These are phyloP conservation scores for Ramaria sp. DNA, from an alignment of 768 basidiomycete genomes.

Conservation along the genomic window DNA sequence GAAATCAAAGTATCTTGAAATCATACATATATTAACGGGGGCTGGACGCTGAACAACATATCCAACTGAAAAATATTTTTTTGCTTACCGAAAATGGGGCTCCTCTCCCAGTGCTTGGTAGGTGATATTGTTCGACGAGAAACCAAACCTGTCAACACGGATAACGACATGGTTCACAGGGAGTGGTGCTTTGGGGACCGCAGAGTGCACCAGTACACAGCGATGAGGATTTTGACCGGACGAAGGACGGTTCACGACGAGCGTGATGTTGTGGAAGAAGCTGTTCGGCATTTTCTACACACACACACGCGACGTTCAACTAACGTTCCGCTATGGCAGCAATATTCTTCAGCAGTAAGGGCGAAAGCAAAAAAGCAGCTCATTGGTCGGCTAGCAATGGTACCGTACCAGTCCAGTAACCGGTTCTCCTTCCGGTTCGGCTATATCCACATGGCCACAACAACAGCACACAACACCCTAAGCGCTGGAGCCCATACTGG, in stretches of 20 bases:
- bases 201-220: slow-evolving; percentile 19
- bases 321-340: too few relatives aligned
- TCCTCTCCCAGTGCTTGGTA: slow-evolving; percentile 46
- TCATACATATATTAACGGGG: not conserved
- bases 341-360: too few relatives aligned
- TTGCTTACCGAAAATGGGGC: slow-evolving; percentile 27
- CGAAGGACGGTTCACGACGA: slow-evolving; percentile 30
- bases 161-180: slow-evolving; percentile 41
- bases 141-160: slow-evolving; percentile 56
- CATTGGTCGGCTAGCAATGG: too few relatives aligned
- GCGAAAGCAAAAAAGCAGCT: too few relatives aligned
- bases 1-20: slow-evolving; percentile 60
- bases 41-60: not conserved
- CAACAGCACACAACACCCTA: too few relatives aligned
- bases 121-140: slow-evolving; percentile 61
- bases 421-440: too few relatives aligned
- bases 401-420: too few relatives aligned
- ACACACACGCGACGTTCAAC: too few relatives aligned
- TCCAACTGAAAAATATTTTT: too few relatives aligned
- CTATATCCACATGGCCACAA: too few relatives aligned
- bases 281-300: not conserved
- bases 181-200: slow-evolving; percentile 14
- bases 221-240: slow-evolving; percentile 21
- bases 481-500: too few relatives aligned
- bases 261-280: slow-evolving; percentile 24